Percentiles rank a stretch among this genome's conserved stretches.
phyloP scores from a whole-genome alignment of 2,329 filamentous ascomycete species.

The Microdochium nivale region DNA sequence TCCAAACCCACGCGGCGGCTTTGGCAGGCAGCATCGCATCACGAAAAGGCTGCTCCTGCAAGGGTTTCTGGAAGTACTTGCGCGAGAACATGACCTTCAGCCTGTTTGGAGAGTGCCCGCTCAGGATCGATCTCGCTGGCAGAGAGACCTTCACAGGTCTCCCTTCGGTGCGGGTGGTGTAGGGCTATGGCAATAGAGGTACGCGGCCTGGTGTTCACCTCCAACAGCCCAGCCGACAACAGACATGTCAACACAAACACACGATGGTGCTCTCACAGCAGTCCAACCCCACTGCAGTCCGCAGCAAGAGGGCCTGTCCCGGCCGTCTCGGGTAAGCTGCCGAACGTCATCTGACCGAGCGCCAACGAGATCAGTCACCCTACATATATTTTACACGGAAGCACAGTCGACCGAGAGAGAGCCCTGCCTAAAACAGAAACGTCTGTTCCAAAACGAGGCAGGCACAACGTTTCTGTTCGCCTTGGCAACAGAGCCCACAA shows the following conservation, averaged over 20 bases:
- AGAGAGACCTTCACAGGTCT: conserved; percentile 12
- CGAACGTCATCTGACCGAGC: conserved; percentile 18
- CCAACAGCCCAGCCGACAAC: conserved; percentile 30
- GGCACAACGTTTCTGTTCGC: no score
- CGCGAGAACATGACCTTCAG: conserved; percentile 45
- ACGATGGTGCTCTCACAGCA: no score
- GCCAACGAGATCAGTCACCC: conserved; percentile 28
- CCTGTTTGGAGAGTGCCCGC: conserved; percentile 29
- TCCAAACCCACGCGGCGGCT: conserved; percentile 14
- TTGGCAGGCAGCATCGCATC: conserved; percentile 6
- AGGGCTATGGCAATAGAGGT: conserved; percentile 25
- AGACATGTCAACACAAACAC: conserved; percentile 32
- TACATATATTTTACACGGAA: no score
- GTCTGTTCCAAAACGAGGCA: no score
- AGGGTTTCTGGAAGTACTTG: conserved; percentile 42
- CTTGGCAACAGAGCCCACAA: no score
- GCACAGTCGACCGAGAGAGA: no score
- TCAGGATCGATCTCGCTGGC: conserved; percentile 27
- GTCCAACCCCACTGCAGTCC: background rate
- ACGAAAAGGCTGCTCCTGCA: conserved; percentile 23
- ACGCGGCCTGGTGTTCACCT: conserved; percentile 34
- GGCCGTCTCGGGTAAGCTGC: conserved; percentile 1
- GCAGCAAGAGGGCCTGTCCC: background rate
- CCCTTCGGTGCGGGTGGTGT: conserved; percentile 29
- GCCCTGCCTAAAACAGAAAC: no score